phyloP scores from a whole-genome alignment of 208 protist genomes.

The Leishmania martiniquensis region DNA sequence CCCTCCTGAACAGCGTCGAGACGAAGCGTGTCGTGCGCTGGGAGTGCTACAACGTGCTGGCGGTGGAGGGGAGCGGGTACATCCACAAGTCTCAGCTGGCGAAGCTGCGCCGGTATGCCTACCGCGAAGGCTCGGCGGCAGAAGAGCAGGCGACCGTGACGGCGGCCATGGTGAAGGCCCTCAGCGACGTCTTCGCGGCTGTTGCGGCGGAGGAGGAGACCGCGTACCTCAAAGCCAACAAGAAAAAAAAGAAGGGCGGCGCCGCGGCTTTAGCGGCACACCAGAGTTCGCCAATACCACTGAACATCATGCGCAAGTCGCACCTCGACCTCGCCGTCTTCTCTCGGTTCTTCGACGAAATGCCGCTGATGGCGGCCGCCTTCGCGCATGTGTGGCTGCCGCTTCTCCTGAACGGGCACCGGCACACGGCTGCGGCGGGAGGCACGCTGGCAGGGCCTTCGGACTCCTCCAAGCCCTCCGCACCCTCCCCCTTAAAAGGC shows the following conservation, averaged over 20 bases:
- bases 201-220: slow-evolving; percentile 70
- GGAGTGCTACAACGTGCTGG: slow-evolving; percentile 65
- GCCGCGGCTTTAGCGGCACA: slow-evolving; percentile 42
- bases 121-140: slow-evolving; percentile 25
- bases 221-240: slow-evolving; percentile 50
- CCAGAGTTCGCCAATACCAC: slow-evolving; percentile 70
- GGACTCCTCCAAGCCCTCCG: background rate
- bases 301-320: slow-evolving; percentile 64
- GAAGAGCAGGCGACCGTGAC: slow-evolving; percentile 40
- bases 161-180: slow-evolving; percentile 66
- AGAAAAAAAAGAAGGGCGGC: slow-evolving; percentile 36
- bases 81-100: slow-evolving; percentile 72
- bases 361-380: slow-evolving; percentile 62
- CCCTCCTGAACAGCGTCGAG: slow-evolving; percentile 56
- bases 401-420: slow-evolving; percentile 32
- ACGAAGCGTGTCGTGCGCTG: slow-evolving; percentile 62
- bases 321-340: slow-evolving; percentile 72
- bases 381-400: slow-evolving; percentile 80
- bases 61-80: slow-evolving; percentile 60
- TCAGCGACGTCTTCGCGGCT: slow-evolving; percentile 60
- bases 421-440: background rate
- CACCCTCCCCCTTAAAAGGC: background rate
- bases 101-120: slow-evolving; percentile 32
- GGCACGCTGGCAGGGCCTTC: background rate
- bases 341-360: slow-evolving; percentile 68